These are phyloP conservation scores for Camellia lanceoleosa DNA, from an alignment of 148 eudicot genomes.

Conservation along the genomic window DNA sequence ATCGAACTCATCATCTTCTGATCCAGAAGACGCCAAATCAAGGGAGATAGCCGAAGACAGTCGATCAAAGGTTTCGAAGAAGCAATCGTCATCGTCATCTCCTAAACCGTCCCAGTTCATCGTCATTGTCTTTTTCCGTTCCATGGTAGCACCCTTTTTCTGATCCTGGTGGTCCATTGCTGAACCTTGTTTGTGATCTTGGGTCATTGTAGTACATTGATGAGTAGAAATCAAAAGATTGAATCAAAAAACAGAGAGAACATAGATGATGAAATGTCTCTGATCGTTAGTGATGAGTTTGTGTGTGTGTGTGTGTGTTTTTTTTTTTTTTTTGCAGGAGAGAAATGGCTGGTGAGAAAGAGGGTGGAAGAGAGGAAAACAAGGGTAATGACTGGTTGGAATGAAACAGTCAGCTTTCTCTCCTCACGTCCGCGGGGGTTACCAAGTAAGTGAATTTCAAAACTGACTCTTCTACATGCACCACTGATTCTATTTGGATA, in stretches of 20 bases:
- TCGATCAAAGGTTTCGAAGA: constrained; percentile 69
- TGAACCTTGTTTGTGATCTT: no score
- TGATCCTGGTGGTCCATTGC: constrained; percentile 1
- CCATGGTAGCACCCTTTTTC: constrained; percentile 26
- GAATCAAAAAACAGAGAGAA: neutral
- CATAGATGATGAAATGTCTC: neutral
- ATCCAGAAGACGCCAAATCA: constrained; percentile 37
- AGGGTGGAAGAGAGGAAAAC: constrained; percentile 17
- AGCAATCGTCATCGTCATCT: constrained; percentile 64
- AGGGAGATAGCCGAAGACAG: constrained; percentile 50
- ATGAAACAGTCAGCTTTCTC: constrained; percentile 31
- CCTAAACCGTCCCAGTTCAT: constrained; percentile 73
- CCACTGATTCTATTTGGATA: no score
- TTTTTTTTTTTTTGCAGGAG: neutral
- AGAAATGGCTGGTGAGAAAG: neutral
- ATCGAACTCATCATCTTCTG: constrained; percentile 49
- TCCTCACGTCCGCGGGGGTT: constrained; percentile 20
- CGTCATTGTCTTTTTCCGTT: constrained; percentile 56
- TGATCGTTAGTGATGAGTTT: neutral
- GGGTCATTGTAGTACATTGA: constrained; percentile 17
- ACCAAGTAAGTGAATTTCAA: constrained; percentile 3
- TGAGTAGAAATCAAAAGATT: neutral
- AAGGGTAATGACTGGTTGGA: constrained; percentile 21
- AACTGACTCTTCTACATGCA: neutral
- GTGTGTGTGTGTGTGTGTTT: no score